phyloP scores from a whole-genome alignment of 129 eudicot species.

The Pseudognaphalium luteoalbum region DNA sequence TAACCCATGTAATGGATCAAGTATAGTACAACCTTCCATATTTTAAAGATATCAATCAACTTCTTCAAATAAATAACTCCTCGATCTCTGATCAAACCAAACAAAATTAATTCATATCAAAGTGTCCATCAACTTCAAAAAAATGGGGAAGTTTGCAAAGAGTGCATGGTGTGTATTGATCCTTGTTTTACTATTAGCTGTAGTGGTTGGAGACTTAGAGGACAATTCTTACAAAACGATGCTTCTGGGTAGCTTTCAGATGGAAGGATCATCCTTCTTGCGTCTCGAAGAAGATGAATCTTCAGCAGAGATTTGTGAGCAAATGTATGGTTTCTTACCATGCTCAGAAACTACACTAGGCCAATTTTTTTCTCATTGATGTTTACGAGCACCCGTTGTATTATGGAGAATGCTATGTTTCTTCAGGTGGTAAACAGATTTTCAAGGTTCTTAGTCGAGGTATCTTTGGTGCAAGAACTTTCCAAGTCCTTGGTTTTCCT shows the following conservation, averaged over 20 bases:
- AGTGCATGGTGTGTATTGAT: conserved; percentile 9
- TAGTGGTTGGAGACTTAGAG: conserved; percentile 29
- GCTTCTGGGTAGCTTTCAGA: conserved; percentile 40
- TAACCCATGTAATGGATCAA: conserved; percentile 16
- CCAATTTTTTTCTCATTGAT: conserved; percentile 58
- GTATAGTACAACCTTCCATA: conserved; percentile 14
- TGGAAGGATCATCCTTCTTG: conserved; percentile 27
- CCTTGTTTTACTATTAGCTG: conserved; percentile 28
- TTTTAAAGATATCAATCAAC: background rate
- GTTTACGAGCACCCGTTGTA: conserved; percentile 66
- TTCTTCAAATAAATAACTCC: conserved; percentile 23
- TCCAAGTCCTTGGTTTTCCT: conserved; percentile 65
- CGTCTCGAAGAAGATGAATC: conserved; percentile 35
- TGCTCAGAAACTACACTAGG: conserved; percentile 60
- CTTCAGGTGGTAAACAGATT: conserved; percentile 63
- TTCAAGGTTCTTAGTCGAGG: conserved; percentile 93
- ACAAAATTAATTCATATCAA: background rate
- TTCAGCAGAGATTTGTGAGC: conserved; percentile 48
- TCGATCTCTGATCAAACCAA: conserved; percentile 21
- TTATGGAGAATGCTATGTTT: conserved; percentile 62
- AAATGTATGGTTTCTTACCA: conserved; percentile 82
- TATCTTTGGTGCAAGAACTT: conserved; percentile 78
- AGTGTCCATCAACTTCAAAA: no score
- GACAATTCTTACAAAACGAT: conserved; percentile 26
- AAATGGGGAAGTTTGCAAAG: conserved; percentile 24